A percentile compares a stretch with the other conserved stretches of the same genome.
Conservation (phyloP, 768 basidiomycete genomes). For the Panaeolus cyanescens region DNA sequence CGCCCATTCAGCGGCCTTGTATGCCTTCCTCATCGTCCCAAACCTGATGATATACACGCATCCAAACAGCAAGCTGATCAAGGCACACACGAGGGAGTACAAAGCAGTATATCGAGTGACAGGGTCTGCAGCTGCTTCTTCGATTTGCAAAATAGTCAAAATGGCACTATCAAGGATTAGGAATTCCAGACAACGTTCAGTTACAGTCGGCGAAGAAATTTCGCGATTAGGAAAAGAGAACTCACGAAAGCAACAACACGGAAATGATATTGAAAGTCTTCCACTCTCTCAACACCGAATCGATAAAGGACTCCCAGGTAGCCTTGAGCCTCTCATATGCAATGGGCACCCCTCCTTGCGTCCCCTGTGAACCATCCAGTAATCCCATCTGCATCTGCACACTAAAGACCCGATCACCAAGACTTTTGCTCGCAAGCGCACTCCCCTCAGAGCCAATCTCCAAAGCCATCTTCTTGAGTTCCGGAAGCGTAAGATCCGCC, state of each 20-base stretch:
- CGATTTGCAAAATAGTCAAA: constrained; percentile 27
- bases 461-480: constrained; percentile 50
- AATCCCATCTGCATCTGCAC: constrained; percentile 2
- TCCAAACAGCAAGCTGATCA: constrained; percentile 59
- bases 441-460: constrained; percentile 19
- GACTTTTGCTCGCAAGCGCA: not conserved
- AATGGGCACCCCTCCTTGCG: not conserved
- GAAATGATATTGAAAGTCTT: constrained; percentile 21
- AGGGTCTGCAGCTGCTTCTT: constrained; percentile 44
- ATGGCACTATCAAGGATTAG: constrained; percentile 22
- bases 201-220: too few relatives aligned
- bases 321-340: constrained; percentile 35
- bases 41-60: constrained; percentile 63
- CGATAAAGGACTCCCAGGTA: constrained; percentile 22
- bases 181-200: too few relatives aligned
- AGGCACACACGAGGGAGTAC: constrained; percentile 53
- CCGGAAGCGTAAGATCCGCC: constrained; percentile 58
- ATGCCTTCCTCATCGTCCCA: constrained; percentile 57
- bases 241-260: constrained; percentile 17
- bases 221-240: too few relatives aligned
- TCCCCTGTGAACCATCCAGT: not conserved
- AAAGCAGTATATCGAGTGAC: constrained; percentile 54
- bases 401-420: constrained; percentile 6
- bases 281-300: constrained; percentile 20
- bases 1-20: constrained; percentile 61